Conservation (phyloP, 139 green algal genomes). For the Marvania coccoides region DNA sequence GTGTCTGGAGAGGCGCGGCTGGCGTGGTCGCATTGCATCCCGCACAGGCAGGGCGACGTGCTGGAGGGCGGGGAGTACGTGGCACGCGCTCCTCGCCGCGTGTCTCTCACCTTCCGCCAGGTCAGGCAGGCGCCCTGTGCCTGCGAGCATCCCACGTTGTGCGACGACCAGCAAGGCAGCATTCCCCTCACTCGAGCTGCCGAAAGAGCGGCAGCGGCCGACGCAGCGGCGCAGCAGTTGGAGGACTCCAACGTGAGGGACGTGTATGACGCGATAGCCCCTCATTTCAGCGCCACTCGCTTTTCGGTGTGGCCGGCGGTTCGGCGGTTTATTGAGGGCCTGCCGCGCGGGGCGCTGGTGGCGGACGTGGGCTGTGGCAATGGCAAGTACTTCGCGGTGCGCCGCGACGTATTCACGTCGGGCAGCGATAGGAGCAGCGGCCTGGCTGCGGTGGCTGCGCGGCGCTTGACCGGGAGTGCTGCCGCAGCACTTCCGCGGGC, state of each 20-base stretch:
- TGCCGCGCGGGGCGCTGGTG: conserved; percentile 59
- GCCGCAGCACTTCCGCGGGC: conserved; percentile 9
- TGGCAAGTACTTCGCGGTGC: conserved; percentile 92
- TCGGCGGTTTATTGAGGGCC: conserved; percentile 66
- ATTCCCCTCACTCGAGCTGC: conserved; percentile 61
- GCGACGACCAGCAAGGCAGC: conserved; percentile 75
- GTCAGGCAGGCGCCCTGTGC: conserved; percentile 52
- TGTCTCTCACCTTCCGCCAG: conserved; percentile 87
- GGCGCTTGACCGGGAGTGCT: conserved; percentile 4
- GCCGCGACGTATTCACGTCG: conserved; percentile 61
- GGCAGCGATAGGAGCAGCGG: conserved; percentile 65
- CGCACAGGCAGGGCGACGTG: conserved; percentile 73
- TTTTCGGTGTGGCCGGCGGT: conserved; percentile 91
- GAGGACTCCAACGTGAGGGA: conserved; percentile 66
- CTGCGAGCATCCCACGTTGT: conserved; percentile 74
- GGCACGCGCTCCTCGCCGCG: conserved; percentile 32
- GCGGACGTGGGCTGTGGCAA: conserved; percentile 96
- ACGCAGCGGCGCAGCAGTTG: conserved; percentile 17
- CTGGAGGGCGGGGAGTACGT: conserved; percentile 34
- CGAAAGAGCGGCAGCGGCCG: conserved; percentile 10
- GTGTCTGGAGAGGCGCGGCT: conserved; percentile 77
- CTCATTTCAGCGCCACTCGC: conserved; percentile 89
- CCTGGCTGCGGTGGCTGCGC: conserved; percentile 39
- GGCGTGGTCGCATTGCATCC: conserved; percentile 90
- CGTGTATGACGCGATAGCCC: conserved; percentile 94